Base-by-base conservation (phyloP, 2,329 filamentous ascomycete species). In the Talaromyces amestolkiae region DNA sequence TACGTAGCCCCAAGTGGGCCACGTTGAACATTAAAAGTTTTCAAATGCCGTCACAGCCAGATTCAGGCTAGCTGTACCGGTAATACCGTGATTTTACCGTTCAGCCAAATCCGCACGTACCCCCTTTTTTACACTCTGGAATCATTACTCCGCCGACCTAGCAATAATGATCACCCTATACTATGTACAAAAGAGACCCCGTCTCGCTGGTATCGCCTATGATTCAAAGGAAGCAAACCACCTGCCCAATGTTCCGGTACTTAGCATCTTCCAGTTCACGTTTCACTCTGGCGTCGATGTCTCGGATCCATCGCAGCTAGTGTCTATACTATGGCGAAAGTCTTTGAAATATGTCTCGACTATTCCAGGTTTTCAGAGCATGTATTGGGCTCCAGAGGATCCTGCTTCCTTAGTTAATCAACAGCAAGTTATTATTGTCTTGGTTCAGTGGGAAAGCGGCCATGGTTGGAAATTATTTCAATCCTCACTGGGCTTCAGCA, bases 171-270 rank as follows among this genome's bases (percentile, higher is more conserved):
- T 53, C 5, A 53, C 47, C n/a, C 1, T 3, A 53, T 33, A 53
- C 47, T 53, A 53, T 3, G 47, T 53, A 53, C 47, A 0, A 4
- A 53, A 31, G 24, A 2, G 70, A 75, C 53, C 53, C n/a, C 31
- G 53, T 56, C 37, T 59, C 22, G 22, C 3, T 59, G 13, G 33
- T 8, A 43, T 59, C 37, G 56, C 4, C 24, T 59, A 59, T 59
- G 37, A 59, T 59, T 24, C 37, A 7, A 45, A 31, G 35, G 56
- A 59, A 41, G 56, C 56, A 39, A 24, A 59, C 37, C 27, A 61
- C n/a, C 27, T 49, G 2, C 58, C 58, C 3, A 41, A 41, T n/a
- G 15, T 17, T 61, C 58, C 58, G 24, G 41, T 61, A 7, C 41
- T 61, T 22, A 37, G 58, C 31, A 61, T 49, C 15, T 41, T 61